Percentiles rank a stretch among this genome's conserved stretches.
These are phyloP conservation scores for Plantago coronopus DNA, from an alignment of 305 asterid species.

Conservation along the genomic window DNA sequence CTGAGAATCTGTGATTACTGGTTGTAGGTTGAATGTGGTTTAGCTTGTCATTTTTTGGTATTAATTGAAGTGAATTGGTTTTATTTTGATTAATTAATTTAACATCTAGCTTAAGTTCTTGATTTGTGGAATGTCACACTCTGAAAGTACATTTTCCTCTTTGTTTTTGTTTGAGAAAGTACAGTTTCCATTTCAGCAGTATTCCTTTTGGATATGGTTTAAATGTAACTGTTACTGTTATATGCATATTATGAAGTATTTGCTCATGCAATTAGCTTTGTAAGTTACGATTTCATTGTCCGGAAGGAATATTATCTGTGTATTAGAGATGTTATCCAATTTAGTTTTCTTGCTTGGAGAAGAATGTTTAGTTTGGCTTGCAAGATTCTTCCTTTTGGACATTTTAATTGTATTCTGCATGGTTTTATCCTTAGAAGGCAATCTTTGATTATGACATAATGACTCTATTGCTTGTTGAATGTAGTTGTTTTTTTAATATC, in stretches of 20 bases:
- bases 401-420: no score
- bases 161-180: slow-evolving; percentile 8
- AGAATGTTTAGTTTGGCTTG: neutral
- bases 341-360: slow-evolving; percentile 1
- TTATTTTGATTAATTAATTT: slow-evolving; percentile 21
- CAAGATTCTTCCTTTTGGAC: no score
- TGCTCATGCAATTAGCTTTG: slow-evolving; percentile 13
- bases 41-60: neutral
- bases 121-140: slow-evolving; percentile 33
- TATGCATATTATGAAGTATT: slow-evolving; percentile 13
- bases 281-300: slow-evolving; percentile 13
- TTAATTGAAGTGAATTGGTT: slow-evolving; percentile 14
- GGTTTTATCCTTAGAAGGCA: neutral
- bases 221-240: slow-evolving; percentile 23
- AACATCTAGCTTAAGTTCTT: slow-evolving; percentile 32
- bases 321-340: neutral
- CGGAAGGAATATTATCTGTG: slow-evolving; percentile 15
- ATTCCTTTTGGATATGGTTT: slow-evolving; percentile 18
- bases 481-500: neutral
- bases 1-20: neutral
- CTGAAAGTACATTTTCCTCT: slow-evolving; percentile 19
- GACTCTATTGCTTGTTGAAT: neutral
- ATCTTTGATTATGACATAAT: neutral
- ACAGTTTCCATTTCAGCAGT: slow-evolving; percentile 7
- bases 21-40: neutral